Evolutionary conservation across 75 land plant genomes (phyloP).

Genomic region (Cupressus sempervirens): DNA sequence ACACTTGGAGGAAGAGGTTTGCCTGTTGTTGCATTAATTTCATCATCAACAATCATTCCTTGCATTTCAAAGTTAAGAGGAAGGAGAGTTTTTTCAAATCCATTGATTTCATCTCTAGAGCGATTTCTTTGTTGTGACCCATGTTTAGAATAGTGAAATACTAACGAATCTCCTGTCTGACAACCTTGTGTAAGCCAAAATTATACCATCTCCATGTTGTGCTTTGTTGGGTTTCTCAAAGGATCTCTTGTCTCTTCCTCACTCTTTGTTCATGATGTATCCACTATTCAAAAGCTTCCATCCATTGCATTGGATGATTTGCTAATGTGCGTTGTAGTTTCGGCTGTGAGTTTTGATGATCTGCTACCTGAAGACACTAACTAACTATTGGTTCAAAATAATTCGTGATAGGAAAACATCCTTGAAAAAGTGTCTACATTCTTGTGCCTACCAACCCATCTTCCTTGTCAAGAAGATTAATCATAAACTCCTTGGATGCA

Average conservation of each 20-base stretch:
- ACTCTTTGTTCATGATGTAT: too few relatives aligned
- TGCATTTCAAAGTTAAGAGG: constrained; percentile 78
- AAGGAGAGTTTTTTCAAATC: constrained; percentile 77
- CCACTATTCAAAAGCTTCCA: too few relatives aligned
- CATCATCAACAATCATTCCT: constrained; percentile 87
- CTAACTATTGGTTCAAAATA: too few relatives aligned
- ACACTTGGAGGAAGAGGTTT: constrained; percentile 76
- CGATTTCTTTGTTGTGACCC: constrained; percentile 76
- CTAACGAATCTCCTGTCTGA: constrained; percentile 75
- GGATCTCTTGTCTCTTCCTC: constrained; percentile 86
- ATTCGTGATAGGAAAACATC: too few relatives aligned
- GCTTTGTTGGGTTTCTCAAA: constrained; percentile 56
- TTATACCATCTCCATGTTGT: constrained; percentile 69
- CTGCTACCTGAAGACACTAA: too few relatives aligned
- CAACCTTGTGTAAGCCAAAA: constrained; percentile 87
- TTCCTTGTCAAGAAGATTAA: too few relatives aligned
- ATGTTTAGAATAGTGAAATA: constrained; percentile 95
- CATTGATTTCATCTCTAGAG: constrained; percentile 81
- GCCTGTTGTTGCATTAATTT: constrained; percentile 77
- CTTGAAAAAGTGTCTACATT: too few relatives aligned
- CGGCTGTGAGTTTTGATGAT: too few relatives aligned
- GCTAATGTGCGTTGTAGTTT: too few relatives aligned
- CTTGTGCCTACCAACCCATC: too few relatives aligned
- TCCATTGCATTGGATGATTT: too few relatives aligned
- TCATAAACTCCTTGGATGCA: too few relatives aligned